These are phyloP conservation scores for Cutaneotrichosporon cutaneum DNA, from an alignment of 1,284 basidiomycete species.

Conservation along the genomic window DNA sequence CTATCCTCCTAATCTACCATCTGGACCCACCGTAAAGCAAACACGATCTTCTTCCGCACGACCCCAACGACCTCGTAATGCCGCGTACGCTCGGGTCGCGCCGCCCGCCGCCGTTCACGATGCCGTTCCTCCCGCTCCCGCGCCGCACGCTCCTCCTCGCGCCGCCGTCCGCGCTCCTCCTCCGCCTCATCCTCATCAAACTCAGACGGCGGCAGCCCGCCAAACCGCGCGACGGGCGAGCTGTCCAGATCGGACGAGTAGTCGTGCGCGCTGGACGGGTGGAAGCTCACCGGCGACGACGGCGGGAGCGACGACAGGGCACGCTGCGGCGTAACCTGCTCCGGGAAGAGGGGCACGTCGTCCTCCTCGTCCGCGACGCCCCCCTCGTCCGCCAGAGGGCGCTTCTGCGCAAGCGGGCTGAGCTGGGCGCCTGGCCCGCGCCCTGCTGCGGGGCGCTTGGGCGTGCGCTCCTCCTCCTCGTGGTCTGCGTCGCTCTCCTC, in stretches of 20 bases:
- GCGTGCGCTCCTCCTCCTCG: slow-evolving; percentile 22
- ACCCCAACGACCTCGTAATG: slow-evolving; percentile 51
- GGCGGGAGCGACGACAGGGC: not conserved
- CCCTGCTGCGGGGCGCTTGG: slow-evolving; percentile 5
- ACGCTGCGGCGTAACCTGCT: slow-evolving; percentile 15
- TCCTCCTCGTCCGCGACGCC: slow-evolving; percentile 38
- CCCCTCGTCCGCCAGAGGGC: slow-evolving; percentile 19
- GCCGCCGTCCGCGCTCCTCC: slow-evolving; percentile 3
- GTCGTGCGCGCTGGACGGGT: slow-evolving; percentile 25
- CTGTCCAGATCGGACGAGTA: slow-evolving; percentile 42
- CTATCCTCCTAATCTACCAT: not conserved
- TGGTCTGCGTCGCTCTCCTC: slow-evolving; percentile 27
- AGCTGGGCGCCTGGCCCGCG: not conserved
- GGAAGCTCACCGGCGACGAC: slow-evolving; percentile 25
- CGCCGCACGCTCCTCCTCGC: slow-evolving; percentile 19
- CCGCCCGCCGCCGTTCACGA: slow-evolving; percentile 7
- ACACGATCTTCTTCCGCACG: slow-evolving; percentile 51
- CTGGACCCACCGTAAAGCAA: slow-evolving; percentile 41
- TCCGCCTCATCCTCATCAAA: slow-evolving; percentile 22
- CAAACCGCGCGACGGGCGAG: slow-evolving; percentile 24
- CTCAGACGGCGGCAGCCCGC: slow-evolving; percentile 2
- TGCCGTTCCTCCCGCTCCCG: slow-evolving; percentile 8
- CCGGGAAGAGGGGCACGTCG: slow-evolving; percentile 34
- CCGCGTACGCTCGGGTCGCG: slow-evolving; percentile 36
- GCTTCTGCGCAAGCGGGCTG: not conserved